Evolutionary conservation across 2,329 filamentous ascomycete species (phyloP).

Genomic region (Ophiostoma sp.): DNA sequence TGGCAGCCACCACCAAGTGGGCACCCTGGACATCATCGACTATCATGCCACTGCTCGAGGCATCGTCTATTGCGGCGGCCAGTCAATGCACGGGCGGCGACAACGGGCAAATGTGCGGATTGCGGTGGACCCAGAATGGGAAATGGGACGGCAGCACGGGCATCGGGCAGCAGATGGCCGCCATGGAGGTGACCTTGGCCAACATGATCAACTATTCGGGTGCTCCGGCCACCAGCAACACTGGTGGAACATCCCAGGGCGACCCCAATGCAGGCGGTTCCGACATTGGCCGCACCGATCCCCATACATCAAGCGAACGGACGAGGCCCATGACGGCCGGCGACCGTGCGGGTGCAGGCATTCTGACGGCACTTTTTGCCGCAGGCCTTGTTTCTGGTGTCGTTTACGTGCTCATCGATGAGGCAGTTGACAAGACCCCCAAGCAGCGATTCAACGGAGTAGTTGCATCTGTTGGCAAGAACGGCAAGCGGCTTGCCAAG

Average conservation of each 20-base stretch:
- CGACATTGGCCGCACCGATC: conserved; percentile 19
- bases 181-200: conserved; percentile 58
- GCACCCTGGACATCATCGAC: conserved; percentile 52
- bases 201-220: conserved; percentile 49
- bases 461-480: conserved; percentile 17
- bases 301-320: background rate
- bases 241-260: conserved; percentile 48
- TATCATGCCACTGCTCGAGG: conserved; percentile 49
- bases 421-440: conserved; percentile 37
- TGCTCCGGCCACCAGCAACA: conserved; percentile 38
- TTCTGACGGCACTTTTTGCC: conserved; percentile 43
- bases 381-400: conserved; percentile 50
- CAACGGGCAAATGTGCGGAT: conserved; percentile 55
- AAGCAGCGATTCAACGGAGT: conserved; percentile 34
- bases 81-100: conserved; percentile 53
- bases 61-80: conserved; percentile 54
- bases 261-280: conserved; percentile 38
- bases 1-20: conserved; percentile 58
- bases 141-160: conserved; percentile 55
- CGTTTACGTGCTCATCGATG: conserved; percentile 47
- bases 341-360: conserved; percentile 26
- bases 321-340: conserved; percentile 17
- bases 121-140: conserved; percentile 47
- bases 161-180: conserved; percentile 67
- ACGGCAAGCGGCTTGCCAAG: conserved; percentile 18